Percentiles rank a stretch among this genome's conserved stretches.
These are phyloP conservation scores for Pleomassaria siparia DNA, from an alignment of 2,329 filamentous ascomycete species.

Conservation along the genomic window DNA sequence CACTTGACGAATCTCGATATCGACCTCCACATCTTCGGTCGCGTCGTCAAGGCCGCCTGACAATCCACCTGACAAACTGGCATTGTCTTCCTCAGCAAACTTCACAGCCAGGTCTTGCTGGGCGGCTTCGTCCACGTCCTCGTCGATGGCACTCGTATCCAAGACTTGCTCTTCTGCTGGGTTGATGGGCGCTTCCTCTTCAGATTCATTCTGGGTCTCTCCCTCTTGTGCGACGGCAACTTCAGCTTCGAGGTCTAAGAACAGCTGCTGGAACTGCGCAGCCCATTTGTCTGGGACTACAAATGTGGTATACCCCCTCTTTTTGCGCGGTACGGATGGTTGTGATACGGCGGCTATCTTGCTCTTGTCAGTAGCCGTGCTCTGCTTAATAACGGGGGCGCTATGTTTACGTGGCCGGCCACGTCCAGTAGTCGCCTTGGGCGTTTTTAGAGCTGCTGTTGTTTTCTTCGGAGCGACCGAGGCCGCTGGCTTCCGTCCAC, in stretches of 20 bases:
- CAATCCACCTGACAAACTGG: no score
- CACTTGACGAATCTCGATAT: no score
- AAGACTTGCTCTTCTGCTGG: neutral
- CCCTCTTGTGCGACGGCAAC: neutral
- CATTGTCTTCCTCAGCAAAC: neutral
- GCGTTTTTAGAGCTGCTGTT: constrained; percentile 13
- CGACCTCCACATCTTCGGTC: neutral
- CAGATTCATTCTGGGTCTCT: neutral
- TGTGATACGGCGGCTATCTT: constrained; percentile 6
- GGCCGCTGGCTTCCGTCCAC: constrained; percentile 21
- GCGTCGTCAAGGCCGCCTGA: neutral
- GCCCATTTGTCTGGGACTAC: constrained; percentile 30
- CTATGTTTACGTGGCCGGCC: constrained; percentile 8
- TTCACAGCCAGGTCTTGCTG: neutral
- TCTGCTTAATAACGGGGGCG: constrained; percentile 3
- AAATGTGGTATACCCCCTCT: constrained; percentile 26
- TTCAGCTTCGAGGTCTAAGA: neutral
- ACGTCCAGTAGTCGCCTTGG: constrained; percentile 9
- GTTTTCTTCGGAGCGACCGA: no score
- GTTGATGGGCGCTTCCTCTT: no score
- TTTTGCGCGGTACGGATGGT: constrained; percentile 20
- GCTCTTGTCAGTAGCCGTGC: constrained; percentile 7
- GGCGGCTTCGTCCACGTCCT: neutral
- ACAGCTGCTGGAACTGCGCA: constrained; percentile 11
- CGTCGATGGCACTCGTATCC: neutral